Evolutionary conservation across 495 filamentous ascomycete genomes (phyloP), one percentile per base, ranked within the genome.

Genomic region (Tuber melanosporum): DNA sequence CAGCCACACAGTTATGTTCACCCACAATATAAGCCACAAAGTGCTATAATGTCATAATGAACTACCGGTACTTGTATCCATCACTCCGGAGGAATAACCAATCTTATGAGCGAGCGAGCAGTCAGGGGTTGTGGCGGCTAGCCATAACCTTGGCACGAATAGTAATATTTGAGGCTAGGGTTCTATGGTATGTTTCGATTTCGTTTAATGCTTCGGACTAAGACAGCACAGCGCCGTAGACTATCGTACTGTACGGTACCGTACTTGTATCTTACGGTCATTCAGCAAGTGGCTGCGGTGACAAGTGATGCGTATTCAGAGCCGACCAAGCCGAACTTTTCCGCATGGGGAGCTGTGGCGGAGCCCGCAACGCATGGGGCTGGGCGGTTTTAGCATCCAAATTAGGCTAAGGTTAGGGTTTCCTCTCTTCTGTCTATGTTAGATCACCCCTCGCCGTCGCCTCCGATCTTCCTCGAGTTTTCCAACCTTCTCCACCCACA

Each of bases 381-480:
- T 36, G 17, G 26, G n/a, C 41, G 20, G 46, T 6, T 41, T 52
- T 47, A 20, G 41, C 43, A 39, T 49, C 15, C 17, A 44, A 44
- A 49, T 49, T 49, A 42, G 43, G 41, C 71, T 9, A 17, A 17
- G 57, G 57, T 32, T 45, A 73, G 71, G 43, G 46, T 49, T 44
- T 32, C 17, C 46, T 49, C 41, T 26, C 9, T 5, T 12, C 57
- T 26, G 17, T 1, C n/a, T 44, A 57, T 73, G 70, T 71, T 77
- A 43, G 73, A 42, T 32, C 71, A 46, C 45, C 70, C 74, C 52
- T 47, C 74, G 70, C 57, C 57, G 36, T 66, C 57, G 57, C 26
- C 57, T 66, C 57, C 7, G 26, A 66, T 66, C 47, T 3, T 52
- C 47, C 20, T 52, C 32, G 1, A 62, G n/a, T 62, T 15, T 62